Evolutionary conservation across 345 rosid genomes (phyloP).

Genomic region (Eucalyptus decipiens): DNA sequence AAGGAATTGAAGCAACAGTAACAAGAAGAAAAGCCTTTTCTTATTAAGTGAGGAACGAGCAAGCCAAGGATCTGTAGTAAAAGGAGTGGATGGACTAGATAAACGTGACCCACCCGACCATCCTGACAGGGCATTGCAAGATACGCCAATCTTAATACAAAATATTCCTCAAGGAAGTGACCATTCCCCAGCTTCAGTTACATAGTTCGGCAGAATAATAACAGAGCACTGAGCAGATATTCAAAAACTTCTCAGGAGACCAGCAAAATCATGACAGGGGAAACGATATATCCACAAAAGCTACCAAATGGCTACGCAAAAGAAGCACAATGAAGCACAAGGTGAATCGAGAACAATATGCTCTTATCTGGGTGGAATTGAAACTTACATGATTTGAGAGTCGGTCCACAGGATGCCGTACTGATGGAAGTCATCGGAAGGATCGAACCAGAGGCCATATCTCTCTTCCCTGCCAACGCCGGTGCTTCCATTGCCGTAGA

Average conservation of each 20-base stretch:
- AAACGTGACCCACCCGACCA: not conserved
- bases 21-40: not conserved
- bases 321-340: not conserved
- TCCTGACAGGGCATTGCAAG: not conserved
- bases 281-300: not conserved
- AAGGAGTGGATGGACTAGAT: not conserved
- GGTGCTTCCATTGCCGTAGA: conserved; percentile 96
- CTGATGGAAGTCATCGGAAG: conserved; percentile 87
- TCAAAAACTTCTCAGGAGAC: not conserved
- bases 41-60: not conserved
- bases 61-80: not conserved
- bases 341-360: not conserved
- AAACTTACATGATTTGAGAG: conserved; percentile 69
- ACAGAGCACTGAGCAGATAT: not conserved
- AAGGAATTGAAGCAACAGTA: not conserved
- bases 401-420: conserved; percentile 93
- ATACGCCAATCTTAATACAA: not conserved
- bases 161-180: not conserved
- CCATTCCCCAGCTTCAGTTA: not conserved
- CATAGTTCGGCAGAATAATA: not conserved
- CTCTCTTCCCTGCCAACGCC: conserved; percentile 86
- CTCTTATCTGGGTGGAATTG: not conserved
- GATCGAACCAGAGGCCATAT: conserved; percentile 97
- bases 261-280: not conserved
- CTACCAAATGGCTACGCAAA: not conserved